These are phyloP conservation scores for Sarocladium brachiariae DNA, from an alignment of 2,329 filamentous ascomycete species.

Conservation along the genomic window DNA sequence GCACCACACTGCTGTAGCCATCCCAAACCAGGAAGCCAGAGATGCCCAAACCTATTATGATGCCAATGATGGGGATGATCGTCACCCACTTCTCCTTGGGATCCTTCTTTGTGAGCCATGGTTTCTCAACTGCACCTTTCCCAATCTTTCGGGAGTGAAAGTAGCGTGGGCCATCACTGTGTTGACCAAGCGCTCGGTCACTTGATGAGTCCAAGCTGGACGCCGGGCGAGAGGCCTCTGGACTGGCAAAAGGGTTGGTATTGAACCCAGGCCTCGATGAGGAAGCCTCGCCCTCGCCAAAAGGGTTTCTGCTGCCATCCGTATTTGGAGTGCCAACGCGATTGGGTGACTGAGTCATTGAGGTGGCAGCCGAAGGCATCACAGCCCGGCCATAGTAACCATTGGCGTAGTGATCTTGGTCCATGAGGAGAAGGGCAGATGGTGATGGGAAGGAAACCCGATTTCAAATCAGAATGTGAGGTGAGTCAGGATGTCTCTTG, in stretches of 20 bases:
- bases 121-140: slow-evolving; percentile 68
- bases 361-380: slow-evolving; percentile 27
- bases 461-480: not conserved
- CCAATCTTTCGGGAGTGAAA: slow-evolving; percentile 68
- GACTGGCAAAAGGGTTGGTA: slow-evolving; percentile 41
- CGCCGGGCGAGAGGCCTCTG: slow-evolving; percentile 35
- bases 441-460: not conserved
- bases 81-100: slow-evolving; percentile 82
- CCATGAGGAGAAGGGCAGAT: slow-evolving; percentile 17
- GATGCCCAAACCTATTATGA: slow-evolving; percentile 60
- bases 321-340: slow-evolving; percentile 36
- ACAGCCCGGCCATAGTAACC: slow-evolving; percentile 21
- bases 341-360: slow-evolving; percentile 32
- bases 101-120: slow-evolving; percentile 68
- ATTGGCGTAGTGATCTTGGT: slow-evolving; percentile 20
- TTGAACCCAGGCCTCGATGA: slow-evolving; percentile 23
- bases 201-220: slow-evolving; percentile 42
- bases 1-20: slow-evolving; percentile 62
- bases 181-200: slow-evolving; percentile 23
- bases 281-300: slow-evolving; percentile 32
- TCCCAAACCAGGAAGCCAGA: slow-evolving; percentile 70
- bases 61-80: slow-evolving; percentile 68
- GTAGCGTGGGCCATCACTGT: slow-evolving; percentile 44
- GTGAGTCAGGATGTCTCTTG: not conserved
- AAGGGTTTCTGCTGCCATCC: slow-evolving; percentile 31